Conservation (phyloP, 805 yeast genomes). For the Saturnispora diversa region DNA sequence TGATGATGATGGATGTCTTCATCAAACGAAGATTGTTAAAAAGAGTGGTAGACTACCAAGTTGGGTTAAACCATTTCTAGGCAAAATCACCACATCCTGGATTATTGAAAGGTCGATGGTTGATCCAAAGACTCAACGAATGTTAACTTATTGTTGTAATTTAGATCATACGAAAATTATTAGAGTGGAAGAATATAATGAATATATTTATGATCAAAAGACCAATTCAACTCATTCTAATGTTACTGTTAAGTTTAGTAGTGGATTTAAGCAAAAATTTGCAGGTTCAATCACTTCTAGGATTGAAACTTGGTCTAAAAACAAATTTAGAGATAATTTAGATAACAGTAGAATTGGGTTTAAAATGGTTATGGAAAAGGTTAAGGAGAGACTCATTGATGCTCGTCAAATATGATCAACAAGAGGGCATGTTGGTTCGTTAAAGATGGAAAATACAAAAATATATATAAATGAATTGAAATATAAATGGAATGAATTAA, state of each 20-base stretch:
- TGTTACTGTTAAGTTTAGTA: slow-evolving; percentile 53
- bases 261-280: slow-evolving; percentile 43
- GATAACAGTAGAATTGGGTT: slow-evolving; percentile 63
- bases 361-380: slow-evolving; percentile 60
- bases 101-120: slow-evolving; percentile 71
- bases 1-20: slow-evolving; percentile 55
- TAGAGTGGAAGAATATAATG: slow-evolving; percentile 68
- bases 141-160: slow-evolving; percentile 71
- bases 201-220: slow-evolving; percentile 35
- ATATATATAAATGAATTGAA: too few relatives aligned
- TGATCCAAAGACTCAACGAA: slow-evolving; percentile 46
- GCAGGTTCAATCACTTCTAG: slow-evolving; percentile 55
- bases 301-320: slow-evolving; percentile 77
- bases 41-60: slow-evolving; percentile 76
- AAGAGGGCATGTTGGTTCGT: too few relatives aligned
- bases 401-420: neutral
- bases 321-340: slow-evolving; percentile 60
- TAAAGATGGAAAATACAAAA: too few relatives aligned
- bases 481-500: too few relatives aligned
- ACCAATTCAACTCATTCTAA: slow-evolving; percentile 38
- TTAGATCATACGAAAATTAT: slow-evolving; percentile 75
- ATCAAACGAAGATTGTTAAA: slow-evolving; percentile 63
- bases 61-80: slow-evolving; percentile 71
- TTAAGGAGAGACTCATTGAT: slow-evolving; percentile 19
- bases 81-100: slow-evolving; percentile 65